Base-by-base conservation (phyloP, 1,139 yeast species). In the Magnusiomyces fungicola region DNA sequence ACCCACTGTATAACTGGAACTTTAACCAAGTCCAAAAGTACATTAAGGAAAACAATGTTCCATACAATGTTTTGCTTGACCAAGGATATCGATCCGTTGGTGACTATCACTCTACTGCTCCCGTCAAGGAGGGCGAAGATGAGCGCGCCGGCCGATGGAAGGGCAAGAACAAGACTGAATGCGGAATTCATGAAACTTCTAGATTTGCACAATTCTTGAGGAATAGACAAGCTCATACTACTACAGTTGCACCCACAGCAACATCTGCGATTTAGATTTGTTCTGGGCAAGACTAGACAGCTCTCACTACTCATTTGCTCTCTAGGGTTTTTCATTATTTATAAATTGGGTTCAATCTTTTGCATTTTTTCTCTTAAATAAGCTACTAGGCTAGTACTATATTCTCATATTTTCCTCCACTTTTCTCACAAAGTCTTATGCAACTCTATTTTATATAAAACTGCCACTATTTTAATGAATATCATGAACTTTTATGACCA, bases 61-160 rank as follows among this genome's bases (percentile, higher is more conserved):
- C 97, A 3, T 88, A 85, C 68, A 92, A 92, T 62, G 88, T 78
- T 53, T 71, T 92, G 43, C 71, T 92, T 46, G 94, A 89, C 65
- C 72, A 80, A 52, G 97, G 97, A 0, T 92, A 90, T 67, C 82
- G 89, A 60, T 85, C 96, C 0, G 78, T 92, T 21, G 98, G 98
- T 1, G 98, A 92, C 67, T 92, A 92, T 80, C 98, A 92, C 67
- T 86, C 96, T 0, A 92, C 98, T 0, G 80, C 70, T 38, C 97
- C 97, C 1, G 95, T 88, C 10, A 78, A 72, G 10, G 96, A 85
- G 45, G 96, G 94, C 3, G 97, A 88, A 62, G 97, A 90, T 63
- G 98, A 92, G 65, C 78, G 98, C 58, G 80, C 95, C 29, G 98
- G 98, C 1, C 78, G 98, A 60, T 92, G 98, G 98, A 84, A 85